These are phyloP conservation scores for Celoporthe dispersa DNA, from an alignment of 2,329 filamentous ascomycete species.

Conservation along the genomic window DNA sequence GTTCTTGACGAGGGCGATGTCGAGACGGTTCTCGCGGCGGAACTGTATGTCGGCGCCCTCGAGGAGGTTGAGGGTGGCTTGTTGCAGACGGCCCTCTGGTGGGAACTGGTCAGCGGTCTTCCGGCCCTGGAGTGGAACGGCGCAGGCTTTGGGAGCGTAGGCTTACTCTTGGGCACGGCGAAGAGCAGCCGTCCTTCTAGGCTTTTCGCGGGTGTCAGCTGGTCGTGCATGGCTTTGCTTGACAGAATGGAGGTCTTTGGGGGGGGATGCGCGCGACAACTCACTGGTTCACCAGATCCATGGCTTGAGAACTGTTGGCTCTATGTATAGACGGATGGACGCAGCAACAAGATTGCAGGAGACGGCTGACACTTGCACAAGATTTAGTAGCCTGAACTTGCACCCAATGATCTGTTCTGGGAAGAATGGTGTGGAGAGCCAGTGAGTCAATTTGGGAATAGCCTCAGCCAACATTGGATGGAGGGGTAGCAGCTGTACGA, in stretches of 20 bases:
- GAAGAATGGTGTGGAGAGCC: slow-evolving; percentile 8
- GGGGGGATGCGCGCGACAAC: slow-evolving; percentile 39
- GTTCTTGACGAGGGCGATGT: slow-evolving; percentile 98
- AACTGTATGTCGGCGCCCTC: slow-evolving; percentile 96
- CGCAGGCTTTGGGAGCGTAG: slow-evolving; percentile 15
- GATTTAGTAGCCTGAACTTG: not conserved
- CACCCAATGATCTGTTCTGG: slow-evolving; percentile 15
- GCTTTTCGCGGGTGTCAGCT: slow-evolving; percentile 56
- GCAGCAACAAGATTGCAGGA: not conserved
- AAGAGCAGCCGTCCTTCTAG: slow-evolving; percentile 93
- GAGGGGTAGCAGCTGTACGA: slow-evolving; percentile 18
- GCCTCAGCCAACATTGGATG: slow-evolving; percentile 18
- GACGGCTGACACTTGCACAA: not conserved
- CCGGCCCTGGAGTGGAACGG: slow-evolving; percentile 6
- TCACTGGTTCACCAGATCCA: slow-evolving; percentile 61
- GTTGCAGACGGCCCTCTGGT: slow-evolving; percentile 88
- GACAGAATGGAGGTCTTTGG: slow-evolving; percentile 1
- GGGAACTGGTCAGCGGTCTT: slow-evolving; percentile 32
- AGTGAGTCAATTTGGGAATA: slow-evolving; percentile 26
- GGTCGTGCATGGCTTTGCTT: slow-evolving; percentile 30
- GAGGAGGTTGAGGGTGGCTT: slow-evolving; percentile 86
- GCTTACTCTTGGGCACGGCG: slow-evolving; percentile 96
- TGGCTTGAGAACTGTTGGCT: slow-evolving; percentile 33
- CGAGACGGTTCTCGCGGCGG: slow-evolving; percentile 89
- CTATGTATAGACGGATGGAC: not conserved